These are phyloP conservation scores for Fusarium pseudograminearum DNA, from an alignment of 2,329 filamentous ascomycete genomes.

Conservation along the genomic window DNA sequence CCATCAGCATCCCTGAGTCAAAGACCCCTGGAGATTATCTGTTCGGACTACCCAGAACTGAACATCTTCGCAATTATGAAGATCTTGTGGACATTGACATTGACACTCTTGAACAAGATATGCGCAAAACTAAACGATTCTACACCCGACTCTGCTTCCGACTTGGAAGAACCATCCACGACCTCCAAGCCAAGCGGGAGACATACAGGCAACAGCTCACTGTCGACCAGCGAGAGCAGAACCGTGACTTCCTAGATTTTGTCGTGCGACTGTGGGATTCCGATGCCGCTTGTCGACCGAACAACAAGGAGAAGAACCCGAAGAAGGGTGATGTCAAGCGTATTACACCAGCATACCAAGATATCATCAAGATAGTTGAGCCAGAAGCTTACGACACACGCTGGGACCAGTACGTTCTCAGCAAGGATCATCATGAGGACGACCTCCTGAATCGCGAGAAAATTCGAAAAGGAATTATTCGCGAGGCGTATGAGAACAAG, in stretches of 20 bases:
- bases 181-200: constrained; percentile 20
- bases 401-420: not conserved
- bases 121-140: constrained; percentile 30
- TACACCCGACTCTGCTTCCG: constrained; percentile 53
- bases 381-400: constrained; percentile 34
- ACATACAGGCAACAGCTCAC: constrained; percentile 22
- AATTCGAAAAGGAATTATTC: constrained; percentile 56
- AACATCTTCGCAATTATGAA: constrained; percentile 22
- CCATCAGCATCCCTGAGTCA: constrained; percentile 14
- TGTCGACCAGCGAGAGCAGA: constrained; percentile 9
- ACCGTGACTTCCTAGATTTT: constrained; percentile 25
- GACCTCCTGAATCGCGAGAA: constrained; percentile 34
- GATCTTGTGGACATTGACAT: not conserved
- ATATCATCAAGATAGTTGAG: constrained; percentile 52
- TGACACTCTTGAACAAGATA: not conserved
- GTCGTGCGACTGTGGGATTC: constrained; percentile 33
- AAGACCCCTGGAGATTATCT: constrained; percentile 27
- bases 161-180: constrained; percentile 52
- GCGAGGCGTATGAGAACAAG: constrained; percentile 58
- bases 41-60: constrained; percentile 32
- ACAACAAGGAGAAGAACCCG: constrained; percentile 31
- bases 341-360: constrained; percentile 38
- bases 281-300: constrained; percentile 31
- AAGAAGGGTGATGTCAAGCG: not conserved
- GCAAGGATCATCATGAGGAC: not conserved